Percentiles rank a stretch among this genome's conserved stretches.
phyloP scores from a whole-genome alignment of 192 early-diverging fungal species.

The Coemansia pectinata region DNA sequence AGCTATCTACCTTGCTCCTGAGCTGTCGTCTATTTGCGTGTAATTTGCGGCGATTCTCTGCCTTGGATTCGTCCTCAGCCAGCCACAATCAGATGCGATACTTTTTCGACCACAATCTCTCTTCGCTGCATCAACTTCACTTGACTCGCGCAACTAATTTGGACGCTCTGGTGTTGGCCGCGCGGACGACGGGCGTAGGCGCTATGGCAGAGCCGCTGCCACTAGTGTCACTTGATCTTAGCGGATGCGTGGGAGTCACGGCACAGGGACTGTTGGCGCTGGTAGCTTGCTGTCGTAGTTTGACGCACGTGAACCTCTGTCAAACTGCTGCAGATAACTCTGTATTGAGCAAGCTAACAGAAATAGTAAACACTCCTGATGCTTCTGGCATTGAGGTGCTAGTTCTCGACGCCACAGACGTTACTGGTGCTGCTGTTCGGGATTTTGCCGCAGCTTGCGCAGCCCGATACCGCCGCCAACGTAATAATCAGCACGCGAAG shows the following conservation, averaged over 20 bases:
- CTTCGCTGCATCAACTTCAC: constrained; percentile 26
- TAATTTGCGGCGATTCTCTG: constrained; percentile 25
- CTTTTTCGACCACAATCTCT: constrained; percentile 12
- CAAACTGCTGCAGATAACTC: constrained; percentile 32
- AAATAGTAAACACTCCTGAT: background rate
- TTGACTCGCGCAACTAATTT: constrained; percentile 19
- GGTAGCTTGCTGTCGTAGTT: constrained; percentile 16
- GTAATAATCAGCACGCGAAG: background rate
- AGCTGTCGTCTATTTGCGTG: constrained; percentile 12
- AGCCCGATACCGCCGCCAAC: constrained; percentile 16
- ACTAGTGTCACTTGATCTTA: constrained; percentile 37
- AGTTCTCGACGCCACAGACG: constrained; percentile 28
- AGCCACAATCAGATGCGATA: background rate
- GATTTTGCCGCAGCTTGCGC: constrained; percentile 45
- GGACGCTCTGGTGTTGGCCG: constrained; percentile 5
- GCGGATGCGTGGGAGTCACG: constrained; percentile 22
- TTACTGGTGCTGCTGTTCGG: constrained; percentile 35
- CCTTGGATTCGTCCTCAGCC: constrained; percentile 18
- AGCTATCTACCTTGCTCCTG: background rate
- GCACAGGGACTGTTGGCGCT: constrained; percentile 18
- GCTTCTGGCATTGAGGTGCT: constrained; percentile 23
- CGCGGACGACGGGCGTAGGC: background rate
- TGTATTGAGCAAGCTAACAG: constrained; percentile 20
- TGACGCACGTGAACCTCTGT: constrained; percentile 41
- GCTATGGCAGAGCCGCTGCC: constrained; percentile 4